Evolutionary conservation across 129 eudicot species (phyloP).

Genomic region (Chrysanthemum makinoi): DNA sequence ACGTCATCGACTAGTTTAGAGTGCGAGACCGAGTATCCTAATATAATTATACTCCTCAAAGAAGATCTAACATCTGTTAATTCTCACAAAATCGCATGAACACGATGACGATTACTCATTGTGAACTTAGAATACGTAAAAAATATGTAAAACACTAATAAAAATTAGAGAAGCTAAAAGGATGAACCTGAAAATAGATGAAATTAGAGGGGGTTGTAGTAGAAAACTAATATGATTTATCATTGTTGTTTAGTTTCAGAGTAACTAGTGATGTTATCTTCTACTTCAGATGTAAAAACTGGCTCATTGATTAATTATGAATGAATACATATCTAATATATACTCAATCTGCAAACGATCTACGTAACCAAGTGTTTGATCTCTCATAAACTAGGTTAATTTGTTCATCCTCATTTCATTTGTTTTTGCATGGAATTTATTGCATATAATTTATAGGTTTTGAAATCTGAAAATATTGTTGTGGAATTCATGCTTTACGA

Average conservation of each 20-base stretch:
- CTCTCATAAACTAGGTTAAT: constrained; percentile 19
- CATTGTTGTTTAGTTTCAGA: constrained; percentile 14
- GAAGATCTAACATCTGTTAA: too few relatives aligned
- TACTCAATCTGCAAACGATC: constrained; percentile 11
- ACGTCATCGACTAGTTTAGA: too few relatives aligned
- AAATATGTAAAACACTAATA: too few relatives aligned
- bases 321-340: not conserved
- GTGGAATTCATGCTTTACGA: too few relatives aligned
- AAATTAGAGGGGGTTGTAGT: constrained; percentile 18
- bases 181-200: not conserved
- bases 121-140: too few relatives aligned
- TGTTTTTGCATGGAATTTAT: not conserved
- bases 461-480: too few relatives aligned
- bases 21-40: too few relatives aligned
- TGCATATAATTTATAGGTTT: not conserved
- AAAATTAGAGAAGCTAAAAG: too few relatives aligned
- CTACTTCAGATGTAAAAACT: constrained; percentile 14
- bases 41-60: too few relatives aligned
- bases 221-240: not conserved
- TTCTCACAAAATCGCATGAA: too few relatives aligned
- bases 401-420: not conserved
- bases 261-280: constrained; percentile 18
- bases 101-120: too few relatives aligned
- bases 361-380: not conserved
- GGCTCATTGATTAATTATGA: not conserved